Evolutionary conservation across 306 rosid genomes (phyloP).

Genomic region (Pachyrhizus erosus): DNA sequence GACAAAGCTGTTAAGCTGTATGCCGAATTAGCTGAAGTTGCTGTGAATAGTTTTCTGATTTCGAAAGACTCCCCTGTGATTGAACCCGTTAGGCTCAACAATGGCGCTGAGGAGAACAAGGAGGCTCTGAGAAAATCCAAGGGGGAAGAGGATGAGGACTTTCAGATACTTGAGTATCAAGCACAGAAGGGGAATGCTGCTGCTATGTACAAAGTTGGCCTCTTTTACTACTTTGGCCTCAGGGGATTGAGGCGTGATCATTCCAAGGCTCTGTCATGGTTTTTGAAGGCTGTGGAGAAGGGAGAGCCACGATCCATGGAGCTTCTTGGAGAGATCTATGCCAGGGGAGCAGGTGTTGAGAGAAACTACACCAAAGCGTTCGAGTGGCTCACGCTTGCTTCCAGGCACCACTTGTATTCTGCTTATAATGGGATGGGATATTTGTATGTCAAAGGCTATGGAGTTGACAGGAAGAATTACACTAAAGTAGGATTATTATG

Average conservation of each 20-base stretch:
- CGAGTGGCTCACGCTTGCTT: conserved; percentile 92
- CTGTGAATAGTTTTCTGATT: conserved; percentile 85
- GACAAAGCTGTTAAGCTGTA: conserved; percentile 84
- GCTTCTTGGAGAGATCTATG: conserved; percentile 94
- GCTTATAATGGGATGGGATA: conserved; percentile 98
- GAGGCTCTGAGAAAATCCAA: conserved; percentile 86
- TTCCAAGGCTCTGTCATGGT: conserved; percentile 82
- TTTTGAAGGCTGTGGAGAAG: conserved; percentile 89
- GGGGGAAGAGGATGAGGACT: conserved; percentile 97
- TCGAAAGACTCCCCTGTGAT: conserved; percentile 87
- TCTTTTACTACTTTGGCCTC: conserved; percentile 94
- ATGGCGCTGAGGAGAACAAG: conserved; percentile 94
- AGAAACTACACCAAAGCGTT: conserved; percentile 92
- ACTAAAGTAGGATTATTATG: conserved; percentile 73
- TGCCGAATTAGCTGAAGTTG: conserved; percentile 88
- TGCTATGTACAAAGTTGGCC: conserved; percentile 94
- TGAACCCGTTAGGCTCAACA: conserved; percentile 89
- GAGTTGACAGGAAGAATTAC: conserved; percentile 86
- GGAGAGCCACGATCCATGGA: conserved; percentile 98
- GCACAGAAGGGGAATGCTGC: conserved; percentile 94
- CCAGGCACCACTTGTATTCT: conserved; percentile 76
- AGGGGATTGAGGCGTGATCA: conserved; percentile 96
- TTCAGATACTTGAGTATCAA: conserved; percentile 92
- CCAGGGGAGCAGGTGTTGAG: conserved; percentile 95
- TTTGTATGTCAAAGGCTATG: conserved; percentile 91